A percentile compares a stretch with the other conserved stretches of the same genome.
Conservation (phyloP, 805 yeast genomes). For the Zygosaccharomyces siamensis region DNA sequence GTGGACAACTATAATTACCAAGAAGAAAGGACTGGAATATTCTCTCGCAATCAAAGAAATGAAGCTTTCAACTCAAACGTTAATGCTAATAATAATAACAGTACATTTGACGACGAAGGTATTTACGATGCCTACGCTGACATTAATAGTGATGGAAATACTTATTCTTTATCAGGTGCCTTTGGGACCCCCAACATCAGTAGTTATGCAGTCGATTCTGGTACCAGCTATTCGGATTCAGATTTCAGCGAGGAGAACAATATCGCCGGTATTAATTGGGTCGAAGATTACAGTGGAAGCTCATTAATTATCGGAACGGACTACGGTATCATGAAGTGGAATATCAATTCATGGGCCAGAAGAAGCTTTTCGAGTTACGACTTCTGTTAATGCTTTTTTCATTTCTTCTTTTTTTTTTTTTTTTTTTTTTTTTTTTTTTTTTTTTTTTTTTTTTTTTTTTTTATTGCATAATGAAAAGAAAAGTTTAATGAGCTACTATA, state of each 20-base stretch:
- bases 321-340: constrained; percentile 67
- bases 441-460: too few relatives aligned
- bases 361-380: constrained; percentile 56
- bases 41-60: constrained; percentile 8
- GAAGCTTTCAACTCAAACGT: background rate
- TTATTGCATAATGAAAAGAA: background rate
- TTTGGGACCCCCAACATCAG: constrained; percentile 9
- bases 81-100: background rate
- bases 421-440: too few relatives aligned
- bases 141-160: constrained; percentile 7
- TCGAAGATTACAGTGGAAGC: constrained; percentile 46
- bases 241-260: constrained; percentile 40
- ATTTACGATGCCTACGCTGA: constrained; percentile 18
- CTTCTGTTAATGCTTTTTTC: constrained; percentile 25
- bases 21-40: constrained; percentile 12
- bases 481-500: background rate
- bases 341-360: constrained; percentile 58
- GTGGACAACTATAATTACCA: constrained; percentile 18
- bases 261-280: constrained; percentile 59
- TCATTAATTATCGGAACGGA: constrained; percentile 58
- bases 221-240: constrained; percentile 10
- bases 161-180: constrained; percentile 9
- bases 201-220: constrained; percentile 9
- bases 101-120: constrained; percentile 21
- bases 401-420: too few relatives aligned